Evolutionary conservation across 345 rosid species (phyloP).

Genomic region (Hypericum perforatum): DNA sequence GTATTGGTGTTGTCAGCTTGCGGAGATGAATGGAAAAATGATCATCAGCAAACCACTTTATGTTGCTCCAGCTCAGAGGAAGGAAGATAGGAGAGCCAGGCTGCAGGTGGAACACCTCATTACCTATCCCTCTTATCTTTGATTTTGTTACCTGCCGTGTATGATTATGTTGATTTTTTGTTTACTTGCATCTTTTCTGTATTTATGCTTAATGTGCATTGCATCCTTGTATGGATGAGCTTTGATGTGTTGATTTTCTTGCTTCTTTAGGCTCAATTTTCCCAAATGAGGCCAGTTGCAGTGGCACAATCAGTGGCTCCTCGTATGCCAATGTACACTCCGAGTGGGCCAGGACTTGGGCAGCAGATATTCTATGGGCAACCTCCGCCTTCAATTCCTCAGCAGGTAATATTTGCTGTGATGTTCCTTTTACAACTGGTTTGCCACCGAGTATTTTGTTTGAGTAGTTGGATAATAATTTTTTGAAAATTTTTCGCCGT

Average conservation of each 20-base stretch:
- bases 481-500: background rate
- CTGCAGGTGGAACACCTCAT: constrained; percentile 45
- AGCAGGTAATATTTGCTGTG: constrained; percentile 39
- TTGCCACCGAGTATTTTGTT: background rate
- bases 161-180: background rate
- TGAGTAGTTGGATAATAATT: background rate
- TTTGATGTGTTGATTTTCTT: background rate
- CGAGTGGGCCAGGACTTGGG: constrained; percentile 70
- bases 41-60: constrained; percentile 77
- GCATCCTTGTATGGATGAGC: background rate
- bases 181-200: background rate
- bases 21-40: constrained; percentile 94
- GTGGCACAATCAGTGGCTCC: constrained; percentile 72
- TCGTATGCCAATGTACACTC: constrained; percentile 77
- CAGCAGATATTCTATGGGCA: constrained; percentile 85
- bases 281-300: constrained; percentile 72
- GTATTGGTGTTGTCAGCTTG: constrained; percentile 23
- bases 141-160: background rate
- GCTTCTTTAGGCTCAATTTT: constrained; percentile 68
- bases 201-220: background rate
- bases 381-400: constrained; percentile 70
- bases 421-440: background rate
- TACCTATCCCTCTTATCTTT: background rate
- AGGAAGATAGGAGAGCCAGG: constrained; percentile 92
- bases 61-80: constrained; percentile 90